Percentiles rank a stretch among this genome's conserved stretches.
Conservation (phyloP, 1,284 basidiomycete species). For the Naganishia sp. region DNA sequence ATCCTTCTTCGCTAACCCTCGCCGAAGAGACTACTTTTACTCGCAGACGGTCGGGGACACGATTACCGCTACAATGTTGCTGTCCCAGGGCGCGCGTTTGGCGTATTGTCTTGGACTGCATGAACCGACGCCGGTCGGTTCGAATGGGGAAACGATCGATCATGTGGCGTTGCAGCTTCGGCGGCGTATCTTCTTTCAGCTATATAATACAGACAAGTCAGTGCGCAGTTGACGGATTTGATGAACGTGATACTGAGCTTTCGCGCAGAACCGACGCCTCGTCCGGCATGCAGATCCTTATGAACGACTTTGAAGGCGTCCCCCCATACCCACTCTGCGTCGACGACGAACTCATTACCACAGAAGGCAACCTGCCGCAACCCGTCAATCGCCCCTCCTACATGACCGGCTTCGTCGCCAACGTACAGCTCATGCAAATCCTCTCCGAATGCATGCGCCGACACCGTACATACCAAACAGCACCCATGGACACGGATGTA, state of each 20-base stretch:
- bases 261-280: constrained; percentile 49
- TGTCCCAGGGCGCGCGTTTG: constrained; percentile 51
- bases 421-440: constrained; percentile 49
- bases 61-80: constrained; percentile 47
- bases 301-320: constrained; percentile 53
- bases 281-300: constrained; percentile 50
- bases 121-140: constrained; percentile 46
- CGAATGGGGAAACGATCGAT: constrained; percentile 40
- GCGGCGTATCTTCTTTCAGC: constrained; percentile 51
- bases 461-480: constrained; percentile 40
- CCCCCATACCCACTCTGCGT: constrained; percentile 48
- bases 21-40: constrained; percentile 50
- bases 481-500: constrained; percentile 20
- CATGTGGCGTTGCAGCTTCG: constrained; percentile 50
- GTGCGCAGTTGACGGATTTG: constrained; percentile 20
- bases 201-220: constrained; percentile 51
- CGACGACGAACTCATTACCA: constrained; percentile 54
- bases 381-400: constrained; percentile 44
- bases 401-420: constrained; percentile 50
- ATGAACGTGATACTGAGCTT: background rate
- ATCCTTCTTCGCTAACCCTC: background rate
- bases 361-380: constrained; percentile 52
- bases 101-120: constrained; percentile 51
- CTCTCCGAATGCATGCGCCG: constrained; percentile 52
- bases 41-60: constrained; percentile 48